These are phyloP conservation scores for Phragmites australis DNA, from an alignment of 176 grass and related monocot genomes.

Conservation along the genomic window DNA sequence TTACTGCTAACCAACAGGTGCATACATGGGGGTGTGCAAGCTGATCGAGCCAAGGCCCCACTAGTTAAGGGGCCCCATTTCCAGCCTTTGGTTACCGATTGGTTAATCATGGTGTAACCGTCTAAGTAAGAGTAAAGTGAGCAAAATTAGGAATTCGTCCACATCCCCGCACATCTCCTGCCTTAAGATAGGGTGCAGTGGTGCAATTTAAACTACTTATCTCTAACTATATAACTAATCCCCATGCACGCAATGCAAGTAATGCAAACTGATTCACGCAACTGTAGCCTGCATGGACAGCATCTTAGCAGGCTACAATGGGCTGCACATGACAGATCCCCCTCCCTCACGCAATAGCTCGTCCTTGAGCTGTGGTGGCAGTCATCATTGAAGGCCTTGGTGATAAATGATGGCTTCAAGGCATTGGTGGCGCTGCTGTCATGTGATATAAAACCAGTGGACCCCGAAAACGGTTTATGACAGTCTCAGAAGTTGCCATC, in stretches of 20 bases:
- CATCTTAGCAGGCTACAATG: background rate
- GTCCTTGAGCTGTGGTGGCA: background rate
- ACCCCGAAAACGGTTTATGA: background rate
- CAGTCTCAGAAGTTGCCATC: background rate
- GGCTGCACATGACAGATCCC: background rate
- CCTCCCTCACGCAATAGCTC: background rate
- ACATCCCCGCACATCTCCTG: background rate
- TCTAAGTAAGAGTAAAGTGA: background rate
- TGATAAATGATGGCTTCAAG: background rate
- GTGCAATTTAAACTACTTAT: background rate
- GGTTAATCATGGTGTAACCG: background rate
- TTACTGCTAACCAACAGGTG: background rate
- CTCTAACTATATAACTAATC: background rate
- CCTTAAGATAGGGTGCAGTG: background rate
- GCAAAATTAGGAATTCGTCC: background rate
- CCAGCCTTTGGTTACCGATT: background rate
- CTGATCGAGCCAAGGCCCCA: no score
- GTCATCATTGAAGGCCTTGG: background rate
- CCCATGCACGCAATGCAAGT: background rate
- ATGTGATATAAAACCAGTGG: background rate
- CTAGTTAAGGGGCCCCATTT: background rate
- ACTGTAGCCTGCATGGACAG: background rate
- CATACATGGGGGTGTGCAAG: background rate
- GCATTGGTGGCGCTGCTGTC: background rate
- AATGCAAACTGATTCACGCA: background rate